Base-by-base conservation (phyloP, 306 rosid genomes). In the Vachellia pachyceras region DNA sequence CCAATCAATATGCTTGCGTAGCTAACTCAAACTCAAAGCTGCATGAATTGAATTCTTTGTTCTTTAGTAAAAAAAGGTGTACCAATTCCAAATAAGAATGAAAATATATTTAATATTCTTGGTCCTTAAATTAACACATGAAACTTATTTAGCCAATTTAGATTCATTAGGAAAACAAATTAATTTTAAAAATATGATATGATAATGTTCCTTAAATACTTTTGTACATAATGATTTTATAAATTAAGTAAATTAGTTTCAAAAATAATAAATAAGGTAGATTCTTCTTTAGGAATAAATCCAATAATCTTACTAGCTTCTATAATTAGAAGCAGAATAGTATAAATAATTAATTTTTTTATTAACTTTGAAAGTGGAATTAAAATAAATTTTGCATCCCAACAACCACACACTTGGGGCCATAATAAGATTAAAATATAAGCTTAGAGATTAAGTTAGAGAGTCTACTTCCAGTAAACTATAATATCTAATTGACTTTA, bases 321-420 rank as follows among this genome's bases (percentile, higher is more conserved):
- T 29, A 29, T 29, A 29, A n/a, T n/a, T n/a, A n/a, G n/a, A n/a
- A n/a, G n/a, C n/a, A n/a, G n/a, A n/a, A n/a, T n/a, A n/a, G n/a
- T n/a, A n/a, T n/a, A n/a, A n/a, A n/a, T n/a, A n/a, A n/a, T n/a
- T n/a, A n/a, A n/a, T n/a, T n/a, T n/a, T n/a, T n/a, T n/a, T n/a
- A n/a, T n/a, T 4, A 42, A 44, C 36, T 23, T 42, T 2, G 39
- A 42, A 20, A 41, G 20, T 20, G 7, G 42, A 41, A 42, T 69
- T 42, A 42, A 69, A 69, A 69, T 22, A 42, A 29, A 69, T n/a
- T 42, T 10, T 42, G 73, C n/a, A 41, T 69, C 73, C 37, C 55
- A 69, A 69, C 73, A 69, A 41, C 73, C 73, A 42, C 54, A 69
- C 73, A 42, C 54, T 10, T 22, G 54, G 50, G 11, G 37, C 36